Conservation (phyloP, 2,329 filamentous ascomycete species). For the Geoglossum cookeanum region DNA sequence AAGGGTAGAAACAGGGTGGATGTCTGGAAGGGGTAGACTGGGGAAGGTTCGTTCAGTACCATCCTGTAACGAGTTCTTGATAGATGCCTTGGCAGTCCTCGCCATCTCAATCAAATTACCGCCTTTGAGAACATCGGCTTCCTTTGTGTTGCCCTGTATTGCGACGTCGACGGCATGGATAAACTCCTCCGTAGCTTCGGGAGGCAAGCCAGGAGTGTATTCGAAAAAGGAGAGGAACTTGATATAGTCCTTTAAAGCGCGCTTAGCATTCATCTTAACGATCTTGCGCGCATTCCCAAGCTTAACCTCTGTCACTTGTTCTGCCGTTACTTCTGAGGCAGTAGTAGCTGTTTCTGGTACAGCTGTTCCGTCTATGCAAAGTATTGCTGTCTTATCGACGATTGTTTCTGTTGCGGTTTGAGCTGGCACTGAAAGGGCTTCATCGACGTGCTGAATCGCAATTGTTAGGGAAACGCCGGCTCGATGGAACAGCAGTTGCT, state of each 20-base stretch:
- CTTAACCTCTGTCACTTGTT: constrained; percentile 24
- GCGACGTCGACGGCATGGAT: constrained; percentile 37
- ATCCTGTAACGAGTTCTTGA: background rate
- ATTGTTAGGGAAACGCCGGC: constrained; percentile 52
- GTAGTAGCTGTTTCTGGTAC: background rate
- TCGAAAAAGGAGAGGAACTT: constrained; percentile 56
- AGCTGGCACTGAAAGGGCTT: constrained; percentile 19
- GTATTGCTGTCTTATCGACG: constrained; percentile 20
- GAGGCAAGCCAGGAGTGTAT: constrained; percentile 53
- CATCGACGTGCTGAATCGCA: constrained; percentile 45
- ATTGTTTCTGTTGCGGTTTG: constrained; percentile 22
- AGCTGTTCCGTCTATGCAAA: background rate
- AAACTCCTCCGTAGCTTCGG: constrained; percentile 33
- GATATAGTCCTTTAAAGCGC: constrained; percentile 55
- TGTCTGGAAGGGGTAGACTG: constrained; percentile 28
- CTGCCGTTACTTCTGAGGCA: constrained; percentile 17
- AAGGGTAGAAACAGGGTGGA: constrained; percentile 41
- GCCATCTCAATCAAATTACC: background rate
- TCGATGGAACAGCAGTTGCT: constrained; percentile 58
- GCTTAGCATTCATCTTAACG: constrained; percentile 56
- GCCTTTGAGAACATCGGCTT: constrained; percentile 13
- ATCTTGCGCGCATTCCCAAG: constrained; percentile 40
- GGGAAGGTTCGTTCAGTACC: constrained; percentile 17
- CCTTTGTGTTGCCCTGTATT: constrained; percentile 28
- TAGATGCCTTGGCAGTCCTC: background rate